phyloP scores from a whole-genome alignment of 2,329 filamentous ascomycete genomes.

The Elsinoe necatrix region DNA sequence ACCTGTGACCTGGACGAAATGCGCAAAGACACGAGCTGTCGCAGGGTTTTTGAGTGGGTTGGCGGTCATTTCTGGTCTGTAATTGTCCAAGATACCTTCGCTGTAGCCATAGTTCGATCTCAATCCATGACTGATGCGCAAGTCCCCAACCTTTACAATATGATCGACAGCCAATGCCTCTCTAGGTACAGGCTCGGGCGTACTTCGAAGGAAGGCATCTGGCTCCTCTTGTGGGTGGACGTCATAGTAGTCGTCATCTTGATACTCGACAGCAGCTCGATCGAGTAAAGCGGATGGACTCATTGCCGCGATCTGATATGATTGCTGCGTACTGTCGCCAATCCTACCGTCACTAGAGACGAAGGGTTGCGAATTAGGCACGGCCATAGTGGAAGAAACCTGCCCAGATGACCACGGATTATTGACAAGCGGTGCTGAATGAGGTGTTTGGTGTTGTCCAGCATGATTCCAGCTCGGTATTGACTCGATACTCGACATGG shows the following conservation, averaged over 20 bases:
- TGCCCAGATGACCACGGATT: not conserved
- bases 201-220: conserved; percentile 19
- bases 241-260: conserved; percentile 44
- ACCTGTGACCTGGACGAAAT: conserved; percentile 84
- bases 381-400: not conserved
- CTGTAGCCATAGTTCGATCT: conserved; percentile 10
- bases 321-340: not conserved
- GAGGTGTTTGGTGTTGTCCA: not conserved
- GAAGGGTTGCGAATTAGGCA: not conserved
- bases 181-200: not conserved
- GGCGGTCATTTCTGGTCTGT: conserved; percentile 40
- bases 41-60: conserved; percentile 69
- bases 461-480: conserved; percentile 1
- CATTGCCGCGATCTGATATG: not conserved
- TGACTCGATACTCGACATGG: conserved; percentile 4
- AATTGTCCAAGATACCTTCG: conserved; percentile 38
- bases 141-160: conserved; percentile 6
- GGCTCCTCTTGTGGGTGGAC: conserved; percentile 42
- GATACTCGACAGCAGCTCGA: conserved; percentile 36
- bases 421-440: not conserved
- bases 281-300: conserved; percentile 27
- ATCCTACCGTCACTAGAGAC: not conserved
- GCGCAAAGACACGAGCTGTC: conserved; percentile 76
- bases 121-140: conserved; percentile 10
- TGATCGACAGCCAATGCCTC: conserved; percentile 8